Evolutionary conservation across 2,329 filamentous ascomycete species (phyloP), one percentile per base, ranked within the genome.

Genomic region (Trichoderma sp.): DNA sequence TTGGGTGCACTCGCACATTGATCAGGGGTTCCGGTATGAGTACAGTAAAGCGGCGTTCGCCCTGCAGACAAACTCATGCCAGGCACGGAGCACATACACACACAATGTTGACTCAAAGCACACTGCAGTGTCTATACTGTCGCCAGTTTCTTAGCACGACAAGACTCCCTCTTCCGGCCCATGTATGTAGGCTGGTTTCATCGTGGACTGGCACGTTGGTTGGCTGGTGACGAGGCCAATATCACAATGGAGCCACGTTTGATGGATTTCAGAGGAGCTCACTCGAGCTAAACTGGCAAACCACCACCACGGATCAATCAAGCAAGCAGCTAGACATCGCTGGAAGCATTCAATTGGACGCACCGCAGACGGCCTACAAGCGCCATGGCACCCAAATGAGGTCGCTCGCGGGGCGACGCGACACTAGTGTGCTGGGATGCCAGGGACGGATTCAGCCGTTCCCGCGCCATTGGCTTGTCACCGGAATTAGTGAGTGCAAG

Each of bases 261-360:
- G 66, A 27, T 38, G 77, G 76, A 76, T 77, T 78, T 33, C 33
- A 66, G 62, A 66, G 18, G 35, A 24, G 60, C 35, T 62, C 67
- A 56, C 45, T 59, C 24, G 53, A 75, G 66, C 59, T 45, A n/a
- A 38, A 9, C 68, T 18, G 31, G n/a, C 60, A 64, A 12, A 18
- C 69, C 27, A 29, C 29, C 38, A 41, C 16, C 41, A 45, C 41
- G 16, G 29, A 35, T 16, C 35, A 33, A 16, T 56, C 64, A 59
- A 56, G 9, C 72, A 74, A 66, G 74, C 74, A 41, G 74, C 53
- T 56, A 35, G 29, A n/a, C 60, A 63, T 56, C 7, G 50, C 50
- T 56, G 50, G 21, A n/a, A 68, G 71, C 71, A 75, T 75, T 65
- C 67, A 24, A 75, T 72, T 71, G 66, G 67, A 24, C 50, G 60